Percentiles rank a stretch among this genome's conserved stretches.
phyloP scores from a whole-genome alignment of 805 yeast genomes.

The Schizosaccharomyces japonicus region DNA sequence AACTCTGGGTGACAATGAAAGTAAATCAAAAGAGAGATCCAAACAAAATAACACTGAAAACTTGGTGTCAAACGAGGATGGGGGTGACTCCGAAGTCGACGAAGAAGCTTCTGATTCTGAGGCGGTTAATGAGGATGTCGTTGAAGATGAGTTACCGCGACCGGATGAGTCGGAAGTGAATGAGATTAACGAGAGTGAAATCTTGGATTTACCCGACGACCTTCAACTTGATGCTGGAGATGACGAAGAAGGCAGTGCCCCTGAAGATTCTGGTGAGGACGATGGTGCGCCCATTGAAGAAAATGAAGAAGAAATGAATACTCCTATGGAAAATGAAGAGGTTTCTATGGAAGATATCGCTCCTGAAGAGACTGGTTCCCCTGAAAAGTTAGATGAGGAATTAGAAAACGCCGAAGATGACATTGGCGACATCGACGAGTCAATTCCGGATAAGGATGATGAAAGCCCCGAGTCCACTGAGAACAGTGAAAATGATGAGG shows the following conservation, averaged over 20 bases:
- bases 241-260: conserved; percentile 21
- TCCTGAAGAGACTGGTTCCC: conserved; percentile 16
- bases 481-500: conserved; percentile 16
- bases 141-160: conserved; percentile 51
- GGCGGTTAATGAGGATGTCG: conserved; percentile 47
- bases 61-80: conserved; percentile 15
- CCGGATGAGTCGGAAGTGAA: too few relatives aligned
- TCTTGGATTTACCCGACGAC: conserved; percentile 78
- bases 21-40: conserved; percentile 11
- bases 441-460: conserved; percentile 12
- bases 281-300: conserved; percentile 16
- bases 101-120: conserved; percentile 21
- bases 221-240: conserved; percentile 66
- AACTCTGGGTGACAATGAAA: conserved; percentile 10
- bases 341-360: conserved; percentile 15
- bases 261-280: conserved; percentile 14
- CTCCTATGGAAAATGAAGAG: conserved; percentile 17
- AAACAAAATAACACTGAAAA: conserved; percentile 14
- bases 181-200: conserved; percentile 69
- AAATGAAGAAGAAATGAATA: conserved; percentile 16
- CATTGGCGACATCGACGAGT: conserved; percentile 11
- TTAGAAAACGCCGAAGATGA: conserved; percentile 13
- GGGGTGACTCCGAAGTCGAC: conserved; percentile 17
- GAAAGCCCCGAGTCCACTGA: conserved; percentile 15
- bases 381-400: conserved; percentile 15